Base-by-base conservation (phyloP, 805 yeast species). In the Myxozyma neotropica region DNA sequence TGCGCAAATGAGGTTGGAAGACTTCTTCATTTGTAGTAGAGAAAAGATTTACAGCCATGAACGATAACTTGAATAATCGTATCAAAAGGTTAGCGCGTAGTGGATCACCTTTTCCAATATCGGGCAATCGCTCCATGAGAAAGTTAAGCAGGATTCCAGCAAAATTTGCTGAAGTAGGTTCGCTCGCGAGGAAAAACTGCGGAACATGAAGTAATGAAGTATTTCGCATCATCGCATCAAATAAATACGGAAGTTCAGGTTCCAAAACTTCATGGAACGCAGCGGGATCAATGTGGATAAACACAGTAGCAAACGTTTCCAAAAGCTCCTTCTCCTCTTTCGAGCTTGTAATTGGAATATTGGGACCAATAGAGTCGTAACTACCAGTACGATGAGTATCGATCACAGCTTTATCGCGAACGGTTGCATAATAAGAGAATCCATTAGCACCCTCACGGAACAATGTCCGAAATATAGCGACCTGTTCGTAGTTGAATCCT, bases 291-390 rank as follows among this genome's bases (percentile, higher is more conserved):
- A 95, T 82, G 70, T 90, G 96, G 66, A 91, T 89, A 73, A 90
- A 94, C 68, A 94, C 89, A 1, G 96, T 87, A 0, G 97, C 97
- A 71, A 94, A 84, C 2, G 91, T 86, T 70, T 95, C 99, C 96
- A 94, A 91, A 58, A 92, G 77, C 68, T 94, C 99, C 67, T 92
- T 90, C 59, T 92, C 97, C 69, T 93, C 98, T 67, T 90, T 91
- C 0, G 96, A 85, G 0, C 95, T 88, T 0, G 92, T 84, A 12
- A 89, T 88, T 3, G 96, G 96, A 39, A 89, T 74, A 58, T 87
- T 87, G 4, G 96, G 93, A 7, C 91, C 93, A 15, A 87, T 83
- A 1, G 88, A 81, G 59, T 88, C 88, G 19, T 63, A 59, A 26
- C 56, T 2, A 75, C 67, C 57, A 70, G 73, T 55, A 66, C 73